A percentile compares a stretch with the other conserved stretches of the same genome.
These are phyloP conservation scores for Pichia sp. DNA, from an alignment of 1,139 yeast species.

Conservation along the genomic window DNA sequence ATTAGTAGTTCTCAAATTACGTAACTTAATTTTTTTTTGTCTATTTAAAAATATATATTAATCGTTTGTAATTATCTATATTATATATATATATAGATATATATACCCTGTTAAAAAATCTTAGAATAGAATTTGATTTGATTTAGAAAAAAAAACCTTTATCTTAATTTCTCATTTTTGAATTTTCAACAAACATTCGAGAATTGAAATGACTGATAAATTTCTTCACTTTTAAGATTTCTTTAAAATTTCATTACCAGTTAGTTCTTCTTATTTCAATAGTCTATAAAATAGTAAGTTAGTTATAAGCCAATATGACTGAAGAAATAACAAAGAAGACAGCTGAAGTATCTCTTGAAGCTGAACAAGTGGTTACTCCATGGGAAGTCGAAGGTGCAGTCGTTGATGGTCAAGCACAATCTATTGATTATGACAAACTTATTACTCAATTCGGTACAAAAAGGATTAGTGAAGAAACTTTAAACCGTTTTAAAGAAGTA, in stretches of 20 bases:
- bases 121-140: too few relatives aligned
- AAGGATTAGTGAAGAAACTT: constrained; percentile 60
- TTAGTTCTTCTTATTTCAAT: not conserved
- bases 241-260: too few relatives aligned
- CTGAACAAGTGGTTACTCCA: constrained; percentile 78
- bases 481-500: constrained; percentile 66
- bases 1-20: constrained; percentile 2
- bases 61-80: too few relatives aligned
- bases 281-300: not conserved
- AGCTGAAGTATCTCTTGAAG: constrained; percentile 18
- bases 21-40: not conserved
- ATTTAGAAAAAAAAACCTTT: too few relatives aligned
- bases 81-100: too few relatives aligned
- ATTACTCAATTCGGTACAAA: constrained; percentile 85
- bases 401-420: constrained; percentile 83
- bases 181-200: too few relatives aligned
- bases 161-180: too few relatives aligned
- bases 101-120: too few relatives aligned
- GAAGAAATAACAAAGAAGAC: constrained; percentile 27
- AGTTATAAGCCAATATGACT: constrained; percentile 15
- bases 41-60: not conserved
- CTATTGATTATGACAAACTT: constrained; percentile 84
- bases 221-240: too few relatives aligned
- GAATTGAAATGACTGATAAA: too few relatives aligned
- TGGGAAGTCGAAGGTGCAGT: constrained; percentile 99